Evolutionary conservation across 1,284 basidiomycete genomes (phyloP).

Genomic region (Trametes polyzona): DNA sequence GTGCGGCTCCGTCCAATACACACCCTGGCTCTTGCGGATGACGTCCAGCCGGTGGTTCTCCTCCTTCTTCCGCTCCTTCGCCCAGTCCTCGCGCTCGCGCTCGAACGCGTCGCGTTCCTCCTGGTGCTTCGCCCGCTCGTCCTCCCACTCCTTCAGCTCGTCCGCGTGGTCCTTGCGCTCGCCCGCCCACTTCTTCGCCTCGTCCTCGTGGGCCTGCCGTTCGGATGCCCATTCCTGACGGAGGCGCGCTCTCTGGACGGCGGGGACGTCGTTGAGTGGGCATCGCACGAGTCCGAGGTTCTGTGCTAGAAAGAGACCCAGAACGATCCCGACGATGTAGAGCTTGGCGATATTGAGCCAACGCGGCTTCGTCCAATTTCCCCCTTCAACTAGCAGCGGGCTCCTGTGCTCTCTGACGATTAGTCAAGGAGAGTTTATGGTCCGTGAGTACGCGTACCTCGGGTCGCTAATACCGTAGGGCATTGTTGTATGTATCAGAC

Average conservation of each 20-base stretch:
- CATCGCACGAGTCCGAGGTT: constrained; percentile 8
- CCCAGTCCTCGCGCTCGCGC: constrained; percentile 5
- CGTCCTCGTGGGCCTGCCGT: background rate
- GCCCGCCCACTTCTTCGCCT: constrained; percentile 1
- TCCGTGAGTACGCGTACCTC: no score
- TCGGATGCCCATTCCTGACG: constrained; percentile 2
- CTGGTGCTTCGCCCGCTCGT: background rate
- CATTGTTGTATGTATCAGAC: no score
- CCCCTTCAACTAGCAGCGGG: no score
- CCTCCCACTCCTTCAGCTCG: constrained; percentile 7
- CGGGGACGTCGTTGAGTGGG: constrained; percentile 8
- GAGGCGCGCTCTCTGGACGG: constrained; percentile 1
- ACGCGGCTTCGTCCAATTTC: background rate
- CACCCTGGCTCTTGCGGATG: constrained; percentile 17
- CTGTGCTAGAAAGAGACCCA: constrained; percentile 11
- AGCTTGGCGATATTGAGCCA: background rate
- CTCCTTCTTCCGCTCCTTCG: constrained; percentile 7
- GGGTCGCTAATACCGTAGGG: no score
- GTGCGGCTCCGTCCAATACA: constrained; percentile 23
- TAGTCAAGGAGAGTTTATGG: no score
- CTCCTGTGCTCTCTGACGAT: no score
- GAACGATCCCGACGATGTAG: background rate
- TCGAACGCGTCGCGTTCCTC: background rate
- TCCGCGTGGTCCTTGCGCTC: constrained; percentile 8
- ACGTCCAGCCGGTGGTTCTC: constrained; percentile 19